Evolutionary conservation across 176 grass and related monocot species (phyloP), one percentile per base, ranked within the genome.

Genomic region (Ananas comosus): DNA sequence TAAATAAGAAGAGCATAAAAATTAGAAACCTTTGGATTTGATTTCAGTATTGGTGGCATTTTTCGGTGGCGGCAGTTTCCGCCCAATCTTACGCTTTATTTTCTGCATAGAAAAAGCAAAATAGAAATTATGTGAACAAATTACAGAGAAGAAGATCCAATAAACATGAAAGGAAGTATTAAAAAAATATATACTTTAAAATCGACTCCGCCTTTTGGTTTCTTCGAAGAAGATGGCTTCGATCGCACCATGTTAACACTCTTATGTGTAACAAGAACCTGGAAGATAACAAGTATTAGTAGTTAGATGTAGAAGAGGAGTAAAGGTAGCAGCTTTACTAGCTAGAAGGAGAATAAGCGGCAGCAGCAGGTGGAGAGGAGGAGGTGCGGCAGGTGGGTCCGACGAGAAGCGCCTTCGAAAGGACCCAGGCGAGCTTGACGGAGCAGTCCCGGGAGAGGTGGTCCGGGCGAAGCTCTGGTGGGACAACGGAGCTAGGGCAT

Each of bases 41-140:
- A 97, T 92, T 63, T 90, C 71, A 29, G 82, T 88, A 66, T 85
- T 83, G 78, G 94, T 97, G 21, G 94, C 84, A 87, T 97, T 97
- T 77, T 86, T 92, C 11, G 94, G 50, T 4, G 86, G 94, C 27
- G 86, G 89, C 21, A 97, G 77, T 79, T 93, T 97, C 47, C 89
- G 79, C n/a, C 94, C 94, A 2, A 97, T 80, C 79, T 88, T 88
- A 61, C 76, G 86, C 80, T 85, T 97, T 65, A 88, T 82, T 78
- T 93, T 97, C 94, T 97, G 74, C 70, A 67, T 52, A 13, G 11
- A 67, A 64, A 51, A 52, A 28, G 27, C 70, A 27, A 51, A 79
- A 24, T 63, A n/a, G 12, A 50, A 42, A 27, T 27, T 27, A 27
- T 27, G 25, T 27, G 25, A 27, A 16, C 10, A 9, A 67, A 67